Evolutionary conservation across 768 basidiomycete genomes (phyloP).

Genomic region (Infundibulicybe gibba): DNA sequence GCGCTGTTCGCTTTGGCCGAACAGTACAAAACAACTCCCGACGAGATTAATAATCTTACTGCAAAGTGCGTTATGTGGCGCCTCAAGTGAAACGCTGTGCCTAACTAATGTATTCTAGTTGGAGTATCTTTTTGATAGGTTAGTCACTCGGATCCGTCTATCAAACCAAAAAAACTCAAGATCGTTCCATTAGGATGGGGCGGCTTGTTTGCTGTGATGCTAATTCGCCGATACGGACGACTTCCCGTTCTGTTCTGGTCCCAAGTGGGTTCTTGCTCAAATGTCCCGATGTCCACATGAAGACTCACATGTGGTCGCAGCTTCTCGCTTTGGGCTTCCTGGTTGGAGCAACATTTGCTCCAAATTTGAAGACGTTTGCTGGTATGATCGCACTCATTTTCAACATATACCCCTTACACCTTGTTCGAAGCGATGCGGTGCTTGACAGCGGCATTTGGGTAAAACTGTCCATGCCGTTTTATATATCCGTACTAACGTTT

Average conservation of each 20-base stretch:
- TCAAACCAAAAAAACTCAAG: not conserved
- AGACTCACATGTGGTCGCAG: constrained; percentile 15
- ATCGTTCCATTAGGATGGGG: constrained; percentile 31
- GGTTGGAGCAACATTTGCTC: constrained; percentile 50
- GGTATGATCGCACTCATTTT: constrained; percentile 8
- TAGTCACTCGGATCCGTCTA: not conserved
- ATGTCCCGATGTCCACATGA: not conserved
- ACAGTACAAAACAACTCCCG: constrained; percentile 47
- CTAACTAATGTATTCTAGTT: constrained; percentile 25
- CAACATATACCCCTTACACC: not conserved
- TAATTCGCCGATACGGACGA: constrained; percentile 52
- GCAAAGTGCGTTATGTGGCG: constrained; percentile 30
- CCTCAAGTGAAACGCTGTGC: not conserved
- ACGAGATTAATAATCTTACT: constrained; percentile 52
- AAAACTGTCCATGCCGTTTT: not conserved
- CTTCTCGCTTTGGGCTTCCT: constrained; percentile 48
- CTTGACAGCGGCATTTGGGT: constrained; percentile 28
- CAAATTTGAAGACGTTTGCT: constrained; percentile 41
- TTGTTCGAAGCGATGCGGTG: constrained; percentile 24
- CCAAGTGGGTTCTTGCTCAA: constrained; percentile 26
- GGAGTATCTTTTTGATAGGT: constrained; percentile 57
- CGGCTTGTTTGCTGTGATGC: constrained; percentile 44
- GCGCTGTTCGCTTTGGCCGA: constrained; percentile 51
- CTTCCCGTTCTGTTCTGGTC: constrained; percentile 61
- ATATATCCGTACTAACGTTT: not conserved